A percentile compares a stretch with the other conserved stretches of the same genome.
Conservation (phyloP, 768 basidiomycete species). For the Rhizopogon vulgaris region DNA sequence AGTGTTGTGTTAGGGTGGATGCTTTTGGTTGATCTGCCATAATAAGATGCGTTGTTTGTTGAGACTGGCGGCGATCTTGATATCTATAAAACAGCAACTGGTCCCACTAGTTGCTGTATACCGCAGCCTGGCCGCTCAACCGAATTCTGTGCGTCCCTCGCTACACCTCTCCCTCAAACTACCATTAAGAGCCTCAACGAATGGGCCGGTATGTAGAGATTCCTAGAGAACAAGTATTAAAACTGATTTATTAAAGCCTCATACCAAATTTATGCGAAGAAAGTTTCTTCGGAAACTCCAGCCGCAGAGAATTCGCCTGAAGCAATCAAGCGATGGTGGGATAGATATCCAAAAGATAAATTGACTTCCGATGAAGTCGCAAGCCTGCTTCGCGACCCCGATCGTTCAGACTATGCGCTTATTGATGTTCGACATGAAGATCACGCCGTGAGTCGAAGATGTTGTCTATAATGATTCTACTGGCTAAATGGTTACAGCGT, state of each 20-base stretch:
- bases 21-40: background rate
- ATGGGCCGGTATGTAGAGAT: constrained; percentile 33
- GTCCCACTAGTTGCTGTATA: constrained; percentile 13
- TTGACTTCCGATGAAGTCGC: constrained; percentile 35
- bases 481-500: constrained; percentile 28
- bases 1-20: background rate
- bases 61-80: constrained; percentile 38
- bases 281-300: constrained; percentile 14
- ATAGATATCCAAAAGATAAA: constrained; percentile 38
- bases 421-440: constrained; percentile 48
- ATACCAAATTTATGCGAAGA: constrained; percentile 42
- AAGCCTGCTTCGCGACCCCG: constrained; percentile 16
- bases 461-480: background rate
- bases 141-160: constrained; percentile 1
- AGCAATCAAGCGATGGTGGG: constrained; percentile 43
- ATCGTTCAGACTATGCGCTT: constrained; percentile 30
- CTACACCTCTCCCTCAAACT: background rate
- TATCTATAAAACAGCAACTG: constrained; percentile 21
- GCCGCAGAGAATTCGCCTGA: background rate
- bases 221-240: background rate
- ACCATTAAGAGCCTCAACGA: constrained; percentile 34
- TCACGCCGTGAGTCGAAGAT: constrained; percentile 29
- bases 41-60: constrained; percentile 33
- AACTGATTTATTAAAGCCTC: constrained; percentile 28
- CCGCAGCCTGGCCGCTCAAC: constrained; percentile 1